Evolutionary conservation across 2,329 filamentous ascomycete species (phyloP), one percentile per base, ranked within the genome.

Genomic region (Amauroascus verrucosus): DNA sequence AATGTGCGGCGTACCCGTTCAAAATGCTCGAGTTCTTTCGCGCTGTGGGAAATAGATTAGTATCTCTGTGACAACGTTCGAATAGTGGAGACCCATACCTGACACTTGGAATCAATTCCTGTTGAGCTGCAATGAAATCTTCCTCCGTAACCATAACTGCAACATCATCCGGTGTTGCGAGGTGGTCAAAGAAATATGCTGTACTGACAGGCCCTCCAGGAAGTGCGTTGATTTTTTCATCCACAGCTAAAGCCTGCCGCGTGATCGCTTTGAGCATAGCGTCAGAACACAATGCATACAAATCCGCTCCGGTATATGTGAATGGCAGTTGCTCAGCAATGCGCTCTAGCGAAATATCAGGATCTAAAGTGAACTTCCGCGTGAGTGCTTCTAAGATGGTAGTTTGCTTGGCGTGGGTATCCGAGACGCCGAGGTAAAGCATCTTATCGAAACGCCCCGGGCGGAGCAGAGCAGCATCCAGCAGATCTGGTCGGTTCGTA

Each of bases 231-330:
- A 98, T 86, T 68, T 93, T 93, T 48, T 80, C 76, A 66, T 98
- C 93, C 1, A 97, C 90, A 1, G 81, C 77, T 1, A 82, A 79
- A 1, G 93, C 89, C 65, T 94, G 88, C 4, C 93, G 83, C 2
- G 93, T 98, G 55, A 98, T 91, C 18, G 93, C 93, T 69, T 98
- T 97, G 61, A 98, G 84, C 93, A 98, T 98, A 49, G 93, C 89
- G 68, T 98, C 93, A 41, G 89, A 95, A 74, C 91, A 97, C 18
- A 98, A 78, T 0, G 93, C 93, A 70, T 98, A 98, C 65, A 98
- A 84, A 72, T 98, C 93, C 58, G 93, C 93, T 64, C 93, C 93
- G 0, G 93, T 98, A 72, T 96, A 98, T 2, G 91, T 97, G 67
- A 96, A 93, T 0, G 93, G 93, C 3, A 98, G 79, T 9, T 77